Evolutionary conservation across 1,284 basidiomycete genomes (phyloP), one percentile per base, ranked within the genome.

Genomic region (Cryptococcus sp.): DNA sequence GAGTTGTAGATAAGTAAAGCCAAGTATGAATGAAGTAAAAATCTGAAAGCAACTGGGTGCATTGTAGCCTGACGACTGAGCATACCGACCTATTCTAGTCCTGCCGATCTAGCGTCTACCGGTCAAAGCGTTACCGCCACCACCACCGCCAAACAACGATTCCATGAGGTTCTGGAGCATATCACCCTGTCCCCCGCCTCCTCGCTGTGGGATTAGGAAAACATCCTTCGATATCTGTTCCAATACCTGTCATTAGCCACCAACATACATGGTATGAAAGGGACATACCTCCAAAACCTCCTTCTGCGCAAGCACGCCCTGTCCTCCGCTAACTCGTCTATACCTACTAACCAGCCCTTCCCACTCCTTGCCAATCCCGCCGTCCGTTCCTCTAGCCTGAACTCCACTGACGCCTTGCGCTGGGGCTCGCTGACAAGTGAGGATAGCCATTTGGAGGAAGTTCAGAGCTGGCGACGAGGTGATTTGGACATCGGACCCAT

Each of bases 111-210:
- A 28, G 28, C 28, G 28, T 28, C 28, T 28, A 28, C 28, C 28
- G 28, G 28, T 28, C 4, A 28, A 11, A 5, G 28, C 28, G 11
- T 28, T 28, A 28, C 28, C 28, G 10, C 41, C 21, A 4, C 67
- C 55, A 2, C 84, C 85, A 21, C 86, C 87, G 44, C 85, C 83
- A 48, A 92, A 85, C 67, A 93, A 78, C 1, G 84, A 85, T 5
- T 88, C 87, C 71, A 92, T 77, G 80, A 93, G 85, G 46, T 88
- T 87, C 46, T 85, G 86, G 36, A 92, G 74, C 13, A 89, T 85
- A 67, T 90, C 90, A n/a, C 79, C 82, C 11, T 81, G 79, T 55
- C 85, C 83, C 4, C 28, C 28, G 44, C 52, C 48, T 19, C 76
- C 77, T 39, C 84, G 79, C 31, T 83, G 84, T 7, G 86, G 84